Conservation (phyloP, 2,329 filamentous ascomycete genomes). For the Aspergillus udagawae region DNA sequence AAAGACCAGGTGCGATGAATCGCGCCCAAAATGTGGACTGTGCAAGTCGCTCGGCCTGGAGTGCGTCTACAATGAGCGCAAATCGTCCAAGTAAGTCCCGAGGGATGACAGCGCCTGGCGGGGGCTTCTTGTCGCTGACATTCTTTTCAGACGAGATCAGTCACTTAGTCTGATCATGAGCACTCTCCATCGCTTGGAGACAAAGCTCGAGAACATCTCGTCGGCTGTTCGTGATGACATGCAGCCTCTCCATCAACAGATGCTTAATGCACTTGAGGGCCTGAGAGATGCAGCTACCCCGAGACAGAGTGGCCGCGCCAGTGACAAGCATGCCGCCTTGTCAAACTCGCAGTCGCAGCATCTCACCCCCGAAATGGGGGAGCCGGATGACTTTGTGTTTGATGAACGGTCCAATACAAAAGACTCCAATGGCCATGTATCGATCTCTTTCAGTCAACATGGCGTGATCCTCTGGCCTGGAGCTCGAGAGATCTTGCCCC, state of each 20-base stretch:
- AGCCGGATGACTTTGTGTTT: constrained; percentile 27
- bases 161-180: constrained; percentile 54
- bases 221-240: constrained; percentile 27
- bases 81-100: constrained; percentile 46
- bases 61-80: constrained; percentile 52
- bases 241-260: constrained; percentile 28
- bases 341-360: constrained; percentile 15
- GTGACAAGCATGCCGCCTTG: constrained; percentile 7
- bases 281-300: constrained; percentile 11
- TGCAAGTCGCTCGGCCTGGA: constrained; percentile 48
- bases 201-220: constrained; percentile 49
- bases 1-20: constrained; percentile 55
- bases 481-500: constrained; percentile 41
- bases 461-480: constrained; percentile 49
- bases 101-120: neutral
- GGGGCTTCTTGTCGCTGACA: constrained; percentile 4
- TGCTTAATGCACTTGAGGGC: constrained; percentile 15
- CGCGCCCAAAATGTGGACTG: constrained; percentile 49
- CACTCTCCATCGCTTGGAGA: constrained; percentile 50
- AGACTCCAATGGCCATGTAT: constrained; percentile 32
- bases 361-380: constrained; percentile 26
- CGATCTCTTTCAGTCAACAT: constrained; percentile 51
- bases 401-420: constrained; percentile 23
- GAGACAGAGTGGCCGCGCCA: constrained; percentile 11
- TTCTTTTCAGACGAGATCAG: constrained; percentile 44